phyloP scores from a whole-genome alignment of 2,329 filamentous ascomycete genomes.

The Monilinia vaccinii-corymbosi region DNA sequence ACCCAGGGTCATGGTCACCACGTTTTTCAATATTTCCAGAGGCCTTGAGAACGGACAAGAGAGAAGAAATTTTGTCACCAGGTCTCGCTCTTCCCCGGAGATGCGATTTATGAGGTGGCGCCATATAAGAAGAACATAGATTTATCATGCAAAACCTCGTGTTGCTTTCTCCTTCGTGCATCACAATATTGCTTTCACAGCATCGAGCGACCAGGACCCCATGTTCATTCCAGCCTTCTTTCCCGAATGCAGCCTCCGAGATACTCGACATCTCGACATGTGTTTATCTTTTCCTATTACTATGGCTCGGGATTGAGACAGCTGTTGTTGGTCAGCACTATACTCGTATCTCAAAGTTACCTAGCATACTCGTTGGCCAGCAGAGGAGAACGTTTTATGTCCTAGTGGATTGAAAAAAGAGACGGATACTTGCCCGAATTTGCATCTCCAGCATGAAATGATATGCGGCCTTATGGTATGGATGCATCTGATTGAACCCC shows the following conservation, averaged over 20 bases:
- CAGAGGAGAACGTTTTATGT: background rate
- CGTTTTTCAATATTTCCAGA: background rate
- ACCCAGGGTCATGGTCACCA: background rate
- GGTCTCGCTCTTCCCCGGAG: slow-evolving; percentile 2
- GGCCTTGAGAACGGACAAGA: slow-evolving; percentile 2
- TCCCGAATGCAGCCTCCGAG: background rate
- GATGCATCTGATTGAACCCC: background rate
- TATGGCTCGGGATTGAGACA: background rate
- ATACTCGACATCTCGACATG: background rate
- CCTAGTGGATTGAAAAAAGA: background rate
- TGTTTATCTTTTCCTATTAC: background rate
- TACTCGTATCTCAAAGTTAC: background rate
- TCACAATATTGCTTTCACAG: slow-evolving; percentile 9
- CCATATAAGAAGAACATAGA: background rate
- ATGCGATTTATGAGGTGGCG: slow-evolving; percentile 6
- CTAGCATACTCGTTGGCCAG: background rate
- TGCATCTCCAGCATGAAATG: slow-evolving; percentile 2
- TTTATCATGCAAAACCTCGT: slow-evolving; percentile 8
- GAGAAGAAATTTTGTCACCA: slow-evolving; percentile 4
- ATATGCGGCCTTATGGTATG: background rate
- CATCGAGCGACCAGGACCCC: slow-evolving; percentile 5
- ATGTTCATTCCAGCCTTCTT: slow-evolving; percentile 5
- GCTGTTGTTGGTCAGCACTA: slow-evolving; percentile 1
- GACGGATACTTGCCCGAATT: background rate
- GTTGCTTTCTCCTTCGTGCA: slow-evolving; percentile 3